These are phyloP conservation scores for Symbiodinium pilosum DNA, from an alignment of 73 alveolate species.

Conservation along the genomic window DNA sequence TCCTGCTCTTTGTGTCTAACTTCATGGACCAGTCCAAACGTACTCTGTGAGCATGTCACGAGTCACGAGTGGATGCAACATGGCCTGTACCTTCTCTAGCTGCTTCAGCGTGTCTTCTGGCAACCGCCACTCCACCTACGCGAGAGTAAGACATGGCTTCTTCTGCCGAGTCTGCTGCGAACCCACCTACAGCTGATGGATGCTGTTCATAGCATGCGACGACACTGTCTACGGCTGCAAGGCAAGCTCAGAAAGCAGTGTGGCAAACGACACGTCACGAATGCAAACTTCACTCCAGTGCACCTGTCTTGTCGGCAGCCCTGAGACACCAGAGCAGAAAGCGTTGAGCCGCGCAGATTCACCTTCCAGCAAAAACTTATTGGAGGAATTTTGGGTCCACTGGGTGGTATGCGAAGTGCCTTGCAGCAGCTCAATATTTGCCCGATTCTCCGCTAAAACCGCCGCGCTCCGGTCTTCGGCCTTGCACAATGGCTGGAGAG, in stretches of 20 bases:
- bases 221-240: neutral
- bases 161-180: too few relatives aligned
- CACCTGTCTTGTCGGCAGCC: slow-evolving; percentile 47
- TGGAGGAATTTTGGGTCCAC: neutral
- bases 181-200: neutral
- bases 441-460: slow-evolving; percentile 52
- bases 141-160: too few relatives aligned
- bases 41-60: neutral
- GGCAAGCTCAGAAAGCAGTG: too few relatives aligned
- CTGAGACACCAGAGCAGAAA: slow-evolving; percentile 38
- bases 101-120: slow-evolving; percentile 35
- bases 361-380: neutral
- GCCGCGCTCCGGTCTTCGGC: slow-evolving; percentile 51
- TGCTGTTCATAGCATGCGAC: neutral
- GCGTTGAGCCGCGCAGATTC: slow-evolving; percentile 41
- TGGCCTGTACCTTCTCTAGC: slow-evolving; percentile 46
- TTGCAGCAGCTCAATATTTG: slow-evolving; percentile 17
- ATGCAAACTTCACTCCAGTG: too few relatives aligned
- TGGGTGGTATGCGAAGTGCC: neutral
- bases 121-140: slow-evolving; percentile 64
- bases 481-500: too few relatives aligned
- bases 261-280: too few relatives aligned
- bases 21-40: neutral
- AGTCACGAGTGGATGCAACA: neutral
- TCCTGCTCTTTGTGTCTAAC: neutral